These are phyloP conservation scores for Irpex sp. DNA, from an alignment of 1,284 basidiomycete species.

Conservation along the genomic window DNA sequence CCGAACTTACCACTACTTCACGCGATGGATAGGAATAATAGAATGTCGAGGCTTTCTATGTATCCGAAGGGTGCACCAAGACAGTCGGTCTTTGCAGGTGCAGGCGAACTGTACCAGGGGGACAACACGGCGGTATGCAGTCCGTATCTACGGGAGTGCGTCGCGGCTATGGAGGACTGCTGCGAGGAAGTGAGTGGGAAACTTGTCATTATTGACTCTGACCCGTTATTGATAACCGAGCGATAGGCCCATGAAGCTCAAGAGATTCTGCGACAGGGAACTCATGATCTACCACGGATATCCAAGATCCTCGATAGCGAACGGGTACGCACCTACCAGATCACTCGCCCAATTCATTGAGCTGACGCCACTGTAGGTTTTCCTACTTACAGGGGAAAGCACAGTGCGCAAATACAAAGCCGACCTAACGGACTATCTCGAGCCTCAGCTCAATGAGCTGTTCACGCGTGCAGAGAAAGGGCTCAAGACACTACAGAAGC, in stretches of 20 bases:
- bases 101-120: slow-evolving; percentile 53
- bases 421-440: slow-evolving; percentile 70
- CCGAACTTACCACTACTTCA: neutral
- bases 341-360: neutral
- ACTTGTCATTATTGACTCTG: neutral
- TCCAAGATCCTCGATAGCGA: slow-evolving; percentile 60
- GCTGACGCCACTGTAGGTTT: slow-evolving; percentile 44
- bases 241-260: slow-evolving; percentile 62
- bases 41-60: slow-evolving; percentile 57
- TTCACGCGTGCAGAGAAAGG: slow-evolving; percentile 69
- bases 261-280: slow-evolving; percentile 63
- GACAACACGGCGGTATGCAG: slow-evolving; percentile 64
- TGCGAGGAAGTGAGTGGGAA: slow-evolving; percentile 59
- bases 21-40: slow-evolving; percentile 11
- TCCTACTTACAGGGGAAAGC: slow-evolving; percentile 64
- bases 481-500: slow-evolving; percentile 52
- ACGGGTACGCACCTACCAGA: slow-evolving; percentile 36
- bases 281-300: slow-evolving; percentile 66
- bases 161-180: slow-evolving; percentile 69
- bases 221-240: slow-evolving; percentile 1
- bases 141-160: slow-evolving; percentile 66
- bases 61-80: slow-evolving; percentile 48
- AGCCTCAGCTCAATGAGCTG: slow-evolving; percentile 73
- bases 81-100: slow-evolving; percentile 64
- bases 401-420: slow-evolving; percentile 68